phyloP scores from a whole-genome alignment of 306 rosid species.

The Trichosanthes truncata region DNA sequence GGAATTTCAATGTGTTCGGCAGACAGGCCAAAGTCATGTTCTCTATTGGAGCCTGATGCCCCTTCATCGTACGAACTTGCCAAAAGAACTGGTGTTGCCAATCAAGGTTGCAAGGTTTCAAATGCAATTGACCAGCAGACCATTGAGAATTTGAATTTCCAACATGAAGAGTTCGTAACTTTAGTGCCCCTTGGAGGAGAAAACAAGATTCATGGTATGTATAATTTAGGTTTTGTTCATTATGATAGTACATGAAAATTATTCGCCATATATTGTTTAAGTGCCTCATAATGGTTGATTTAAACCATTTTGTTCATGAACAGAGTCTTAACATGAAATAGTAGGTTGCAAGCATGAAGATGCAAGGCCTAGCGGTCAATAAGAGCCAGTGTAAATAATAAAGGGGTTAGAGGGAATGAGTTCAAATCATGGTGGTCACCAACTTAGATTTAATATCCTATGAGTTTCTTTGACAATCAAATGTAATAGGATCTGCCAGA shows the following conservation, averaged over 20 bases:
- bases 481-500: background rate
- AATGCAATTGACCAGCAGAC: conserved; percentile 17
- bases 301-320: background rate
- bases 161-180: conserved; percentile 21
- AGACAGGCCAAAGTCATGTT: conserved; percentile 24
- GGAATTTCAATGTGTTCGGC: conserved; percentile 26
- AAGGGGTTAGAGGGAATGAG: background rate
- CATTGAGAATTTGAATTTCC: conserved; percentile 14
- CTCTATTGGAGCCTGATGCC: conserved; percentile 31
- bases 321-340: background rate
- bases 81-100: conserved; percentile 10
- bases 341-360: background rate
- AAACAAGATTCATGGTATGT: conserved; percentile 23
- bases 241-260: background rate
- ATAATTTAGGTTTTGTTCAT: background rate
- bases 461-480: background rate
- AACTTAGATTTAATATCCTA: background rate
- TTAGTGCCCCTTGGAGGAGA: background rate
- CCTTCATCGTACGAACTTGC: conserved; percentile 19
- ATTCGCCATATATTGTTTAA: background rate
- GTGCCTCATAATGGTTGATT: background rate
- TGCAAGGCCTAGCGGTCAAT: background rate
- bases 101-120: background rate
- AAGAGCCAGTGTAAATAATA: background rate
- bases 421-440: background rate